These are phyloP conservation scores for Saitoella complicata DNA, from an alignment of 805 yeast species.

Conservation along the genomic window DNA sequence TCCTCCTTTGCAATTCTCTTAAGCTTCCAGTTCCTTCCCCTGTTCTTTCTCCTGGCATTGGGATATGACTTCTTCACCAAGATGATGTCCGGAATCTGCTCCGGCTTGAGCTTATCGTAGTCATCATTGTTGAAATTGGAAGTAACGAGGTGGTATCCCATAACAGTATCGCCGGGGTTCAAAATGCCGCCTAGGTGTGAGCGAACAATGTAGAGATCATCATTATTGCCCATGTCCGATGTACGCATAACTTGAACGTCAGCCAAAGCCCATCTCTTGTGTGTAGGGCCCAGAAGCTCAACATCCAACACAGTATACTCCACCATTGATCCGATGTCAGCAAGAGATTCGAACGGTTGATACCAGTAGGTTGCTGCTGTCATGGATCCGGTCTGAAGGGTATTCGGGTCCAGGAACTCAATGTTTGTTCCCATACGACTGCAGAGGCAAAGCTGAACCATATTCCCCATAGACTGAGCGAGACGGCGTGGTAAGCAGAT, in stretches of 20 bases:
- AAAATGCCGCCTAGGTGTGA: constrained; percentile 87
- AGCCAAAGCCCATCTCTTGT: constrained; percentile 68
- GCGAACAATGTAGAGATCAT: constrained; percentile 64
- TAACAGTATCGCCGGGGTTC: constrained; percentile 89
- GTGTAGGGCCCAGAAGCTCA: constrained; percentile 71
- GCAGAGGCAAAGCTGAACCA: constrained; percentile 69
- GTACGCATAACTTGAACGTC: constrained; percentile 86
- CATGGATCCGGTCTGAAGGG: constrained; percentile 64
- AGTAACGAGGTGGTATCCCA: constrained; percentile 78
- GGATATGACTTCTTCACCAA: constrained; percentile 78
- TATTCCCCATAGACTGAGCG: constrained; percentile 71
- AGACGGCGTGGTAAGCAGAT: constrained; percentile 79
- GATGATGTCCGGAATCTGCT: constrained; percentile 66
- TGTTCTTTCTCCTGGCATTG: constrained; percentile 57
- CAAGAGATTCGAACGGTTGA: constrained; percentile 57
- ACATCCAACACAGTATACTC: constrained; percentile 88
- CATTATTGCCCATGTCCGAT: constrained; percentile 74
- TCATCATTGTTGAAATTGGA: constrained; percentile 78
- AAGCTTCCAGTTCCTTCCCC: constrained; percentile 77
- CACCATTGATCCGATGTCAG: constrained; percentile 43
- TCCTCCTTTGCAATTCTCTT: constrained; percentile 97
- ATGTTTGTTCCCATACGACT: constrained; percentile 65
- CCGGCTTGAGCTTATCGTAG: constrained; percentile 53
- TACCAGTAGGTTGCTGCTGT: constrained; percentile 65
- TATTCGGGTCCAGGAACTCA: constrained; percentile 74